Evolutionary conservation across 352 stramenopile species (phyloP).

Genomic region (Blastocystis sp.): DNA sequence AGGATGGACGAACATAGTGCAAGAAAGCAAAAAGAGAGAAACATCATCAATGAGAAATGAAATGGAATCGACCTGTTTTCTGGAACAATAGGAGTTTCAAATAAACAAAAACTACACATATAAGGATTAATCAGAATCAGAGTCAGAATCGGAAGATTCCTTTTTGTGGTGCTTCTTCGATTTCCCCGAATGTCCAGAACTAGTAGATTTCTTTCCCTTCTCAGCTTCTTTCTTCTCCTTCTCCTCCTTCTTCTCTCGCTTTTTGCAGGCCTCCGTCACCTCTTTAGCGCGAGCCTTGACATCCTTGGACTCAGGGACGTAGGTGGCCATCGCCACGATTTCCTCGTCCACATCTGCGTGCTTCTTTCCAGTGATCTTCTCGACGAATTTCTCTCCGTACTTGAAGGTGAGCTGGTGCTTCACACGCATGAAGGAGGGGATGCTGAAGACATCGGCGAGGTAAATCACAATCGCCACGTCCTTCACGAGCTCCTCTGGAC

Average conservation of each 20-base stretch:
- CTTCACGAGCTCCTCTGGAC: constrained; percentile 31
- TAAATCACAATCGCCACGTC: constrained; percentile 21
- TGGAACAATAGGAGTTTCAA: constrained; percentile 37
- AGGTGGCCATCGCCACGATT: not conserved
- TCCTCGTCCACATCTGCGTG: constrained; percentile 35
- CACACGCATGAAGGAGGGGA: constrained; percentile 46
- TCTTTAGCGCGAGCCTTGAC: constrained; percentile 13
- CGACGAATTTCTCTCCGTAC: constrained; percentile 53
- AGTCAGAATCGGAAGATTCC: not conserved
- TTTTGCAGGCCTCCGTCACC: constrained; percentile 11
- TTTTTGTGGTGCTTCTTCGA: constrained; percentile 55
- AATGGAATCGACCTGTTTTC: constrained; percentile 27
- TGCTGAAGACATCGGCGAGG: constrained; percentile 18
- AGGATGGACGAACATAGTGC: not conserved
- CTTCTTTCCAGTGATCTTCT: constrained; percentile 56
- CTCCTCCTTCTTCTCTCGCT: constrained; percentile 52
- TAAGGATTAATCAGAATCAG: not conserved
- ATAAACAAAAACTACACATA: not conserved
- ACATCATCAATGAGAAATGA: not conserved
- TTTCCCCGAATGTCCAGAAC: not conserved
- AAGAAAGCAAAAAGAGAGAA: not conserved
- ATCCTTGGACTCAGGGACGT: constrained; percentile 7
- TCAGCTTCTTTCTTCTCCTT: not conserved
- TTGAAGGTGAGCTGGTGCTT: constrained; percentile 52
- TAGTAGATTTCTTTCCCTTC: not conserved